Percentiles rank a stretch among this genome's conserved stretches.
These are phyloP conservation scores for Papiliotrema flavescens DNA, from an alignment of 1,284 basidiomycete species.

Conservation along the genomic window DNA sequence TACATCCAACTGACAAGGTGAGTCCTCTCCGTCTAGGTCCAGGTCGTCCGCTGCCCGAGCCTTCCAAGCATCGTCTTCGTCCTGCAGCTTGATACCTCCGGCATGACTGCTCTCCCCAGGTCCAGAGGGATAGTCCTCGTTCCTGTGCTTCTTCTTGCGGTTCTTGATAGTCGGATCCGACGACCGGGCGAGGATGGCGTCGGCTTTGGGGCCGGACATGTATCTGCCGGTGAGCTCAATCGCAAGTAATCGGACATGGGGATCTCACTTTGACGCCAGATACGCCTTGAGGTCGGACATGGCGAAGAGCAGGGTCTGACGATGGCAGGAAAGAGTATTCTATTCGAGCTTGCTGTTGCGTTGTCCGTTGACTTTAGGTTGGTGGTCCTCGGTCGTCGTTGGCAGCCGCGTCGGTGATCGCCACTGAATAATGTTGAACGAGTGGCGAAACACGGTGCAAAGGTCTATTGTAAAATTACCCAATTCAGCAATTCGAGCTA, in stretches of 20 bases:
- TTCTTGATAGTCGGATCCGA: slow-evolving; percentile 55
- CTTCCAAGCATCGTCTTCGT: slow-evolving; percentile 53
- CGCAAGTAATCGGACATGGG: neutral
- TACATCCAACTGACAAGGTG: slow-evolving; percentile 42
- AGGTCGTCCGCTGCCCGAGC: slow-evolving; percentile 46
- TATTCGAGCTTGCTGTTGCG: too few species aligned
- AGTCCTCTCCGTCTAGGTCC: slow-evolving; percentile 45
- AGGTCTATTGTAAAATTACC: neutral
- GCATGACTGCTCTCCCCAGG: slow-evolving; percentile 21
- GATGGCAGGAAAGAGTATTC: too few species aligned
- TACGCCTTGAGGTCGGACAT: slow-evolving; percentile 53
- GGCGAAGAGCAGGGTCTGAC: slow-evolving; percentile 2
- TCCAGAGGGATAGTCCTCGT: slow-evolving; percentile 50
- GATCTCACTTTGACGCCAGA: slow-evolving; percentile 51
- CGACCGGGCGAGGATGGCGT: slow-evolving; percentile 77
- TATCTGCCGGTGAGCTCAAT: slow-evolving; percentile 54
- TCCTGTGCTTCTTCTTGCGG: slow-evolving; percentile 66
- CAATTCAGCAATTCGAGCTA: too few species aligned
- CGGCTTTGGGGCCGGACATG: slow-evolving; percentile 95
- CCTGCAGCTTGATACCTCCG: slow-evolving; percentile 36
- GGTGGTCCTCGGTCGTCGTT: neutral
- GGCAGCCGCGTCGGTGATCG: neutral
- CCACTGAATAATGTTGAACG: neutral
- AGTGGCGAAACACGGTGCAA: neutral
- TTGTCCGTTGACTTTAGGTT: neutral